phyloP scores from a whole-genome alignment of 2,329 filamentous ascomycete species.

The Penicillium sclerotigenum region DNA sequence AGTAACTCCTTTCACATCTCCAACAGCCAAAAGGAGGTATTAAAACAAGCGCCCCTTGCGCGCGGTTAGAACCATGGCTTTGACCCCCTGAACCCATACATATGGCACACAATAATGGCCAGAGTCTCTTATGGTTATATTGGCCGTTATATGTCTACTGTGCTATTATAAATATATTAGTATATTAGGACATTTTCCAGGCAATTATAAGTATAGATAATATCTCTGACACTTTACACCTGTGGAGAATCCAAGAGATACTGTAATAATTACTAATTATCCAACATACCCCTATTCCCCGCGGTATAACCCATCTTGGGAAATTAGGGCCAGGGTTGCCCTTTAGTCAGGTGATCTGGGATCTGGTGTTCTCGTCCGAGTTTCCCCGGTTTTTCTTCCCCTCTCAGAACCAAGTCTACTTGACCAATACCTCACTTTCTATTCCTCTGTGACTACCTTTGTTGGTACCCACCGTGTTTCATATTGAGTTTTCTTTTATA shows the following conservation, averaged over 20 bases:
- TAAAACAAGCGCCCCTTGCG: conserved; percentile 40
- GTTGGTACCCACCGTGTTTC: conserved; percentile 2
- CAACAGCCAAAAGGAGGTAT: conserved; percentile 35
- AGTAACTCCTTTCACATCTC: conserved; percentile 21
- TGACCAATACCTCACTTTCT: conserved; percentile 16
- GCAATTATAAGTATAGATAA: background rate
- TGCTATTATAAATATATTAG: background rate
- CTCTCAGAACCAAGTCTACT: conserved; percentile 7
- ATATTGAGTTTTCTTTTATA: background rate
- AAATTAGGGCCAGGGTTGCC: conserved; percentile 10
- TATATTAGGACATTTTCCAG: background rate
- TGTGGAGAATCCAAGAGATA: background rate
- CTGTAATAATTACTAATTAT: background rate
- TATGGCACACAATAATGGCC: background rate
- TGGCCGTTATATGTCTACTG: background rate
- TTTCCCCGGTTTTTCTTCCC: conserved; percentile 7
- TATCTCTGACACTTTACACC: background rate
- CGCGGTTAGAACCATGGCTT: conserved; percentile 32
- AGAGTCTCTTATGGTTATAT: background rate
- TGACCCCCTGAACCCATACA: conserved; percentile 13
- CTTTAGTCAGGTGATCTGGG: conserved; percentile 7
- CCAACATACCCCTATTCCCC: background rate
- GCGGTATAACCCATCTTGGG: background rate
- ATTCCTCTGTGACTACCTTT: conserved; percentile 8
- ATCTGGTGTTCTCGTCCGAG: conserved; percentile 8